These are phyloP conservation scores for Colletotrichum sp. DNA, from an alignment of 2,329 filamentous ascomycete species.

Conservation along the genomic window DNA sequence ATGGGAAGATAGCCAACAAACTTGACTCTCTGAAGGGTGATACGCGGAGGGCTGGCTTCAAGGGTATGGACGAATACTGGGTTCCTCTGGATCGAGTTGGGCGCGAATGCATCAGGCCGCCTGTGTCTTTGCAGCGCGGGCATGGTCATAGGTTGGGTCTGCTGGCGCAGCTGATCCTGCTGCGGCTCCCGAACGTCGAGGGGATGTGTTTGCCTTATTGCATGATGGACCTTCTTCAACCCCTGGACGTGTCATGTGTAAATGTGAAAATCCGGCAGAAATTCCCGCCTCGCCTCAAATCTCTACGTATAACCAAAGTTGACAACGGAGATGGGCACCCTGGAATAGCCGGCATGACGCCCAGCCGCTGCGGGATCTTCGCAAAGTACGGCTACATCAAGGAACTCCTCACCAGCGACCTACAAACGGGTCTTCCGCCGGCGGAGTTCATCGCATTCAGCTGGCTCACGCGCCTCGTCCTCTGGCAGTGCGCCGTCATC, in stretches of 20 bases:
- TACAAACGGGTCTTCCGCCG: neutral
- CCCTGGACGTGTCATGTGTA: neutral
- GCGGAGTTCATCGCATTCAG: neutral
- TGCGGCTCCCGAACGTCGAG: neutral
- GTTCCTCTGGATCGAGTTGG: neutral
- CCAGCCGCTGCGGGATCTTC: neutral
- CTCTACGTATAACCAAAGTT: accelerated
- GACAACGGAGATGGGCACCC: neutral
- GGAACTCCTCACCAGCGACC: neutral
- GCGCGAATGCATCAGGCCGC: accelerated
- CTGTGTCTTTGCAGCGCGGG: neutral
- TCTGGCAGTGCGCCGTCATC: neutral
- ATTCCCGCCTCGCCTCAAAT: neutral
- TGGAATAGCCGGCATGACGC: neutral
- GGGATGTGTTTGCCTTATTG: neutral
- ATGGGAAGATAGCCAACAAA: neutral
- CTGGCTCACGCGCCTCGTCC: neutral
- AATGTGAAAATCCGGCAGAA: accelerated
- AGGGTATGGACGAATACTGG: neutral
- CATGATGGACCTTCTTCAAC: neutral
- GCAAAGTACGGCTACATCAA: neutral
- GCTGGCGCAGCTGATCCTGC: neutral
- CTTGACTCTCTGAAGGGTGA: accelerated
- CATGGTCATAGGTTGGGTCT: neutral
- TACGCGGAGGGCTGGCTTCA: neutral